Evolutionary conservation across 176 grass and related monocot species (phyloP), one percentile per base, ranked within the genome.

Genomic region (Chrysopogon serrulatus): DNA sequence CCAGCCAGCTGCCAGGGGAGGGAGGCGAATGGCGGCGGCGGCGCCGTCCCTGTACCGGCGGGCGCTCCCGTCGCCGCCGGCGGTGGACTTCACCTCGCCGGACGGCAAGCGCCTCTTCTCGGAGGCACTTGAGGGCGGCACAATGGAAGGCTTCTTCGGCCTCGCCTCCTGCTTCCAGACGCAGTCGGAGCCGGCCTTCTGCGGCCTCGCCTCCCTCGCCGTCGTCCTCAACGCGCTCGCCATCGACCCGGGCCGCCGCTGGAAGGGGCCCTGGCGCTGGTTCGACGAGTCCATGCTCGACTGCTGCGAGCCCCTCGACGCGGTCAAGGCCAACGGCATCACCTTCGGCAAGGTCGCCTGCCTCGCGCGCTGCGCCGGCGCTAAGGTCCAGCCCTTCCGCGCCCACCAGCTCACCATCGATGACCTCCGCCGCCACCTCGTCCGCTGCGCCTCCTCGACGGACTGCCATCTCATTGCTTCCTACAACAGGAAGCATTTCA

Each of bases 231-330:
- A 96, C 76, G 94, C 94, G 61, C 94, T 96, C 80, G 83, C 94
- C 51, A 93, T 96, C 87, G 91, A 96, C 87, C 94, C 91, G 0
- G 83, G 65, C 18, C 80, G 91, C 60, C 79, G 86, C 4, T 87
- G 94, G 83, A 96, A 96, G 85, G 94, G 94, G 51, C 95, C 93
- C 41, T 95, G 96, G 96, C 87, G 96, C 42, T 98, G 96, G 96
- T 98, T 95, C 87, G 96, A 98, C 37, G 96, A 98, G 89, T 92
- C 96, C 68, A 98, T 98, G 96, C 88, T 98, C 44, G 96, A 98
- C 39, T 98, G 93, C 81, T 98, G 93, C 88, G 96, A 98, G 64
- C 93, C 96, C 76, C 89, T 98, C 85, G 65, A 87, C 51, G 90
- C 84, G 90, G 80, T 98, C 51, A 93, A 93, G 89, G 49, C 89